These are phyloP conservation scores for Colletotrichum brevisporum DNA, from an alignment of 2,329 filamentous ascomycete species.

Conservation along the genomic window DNA sequence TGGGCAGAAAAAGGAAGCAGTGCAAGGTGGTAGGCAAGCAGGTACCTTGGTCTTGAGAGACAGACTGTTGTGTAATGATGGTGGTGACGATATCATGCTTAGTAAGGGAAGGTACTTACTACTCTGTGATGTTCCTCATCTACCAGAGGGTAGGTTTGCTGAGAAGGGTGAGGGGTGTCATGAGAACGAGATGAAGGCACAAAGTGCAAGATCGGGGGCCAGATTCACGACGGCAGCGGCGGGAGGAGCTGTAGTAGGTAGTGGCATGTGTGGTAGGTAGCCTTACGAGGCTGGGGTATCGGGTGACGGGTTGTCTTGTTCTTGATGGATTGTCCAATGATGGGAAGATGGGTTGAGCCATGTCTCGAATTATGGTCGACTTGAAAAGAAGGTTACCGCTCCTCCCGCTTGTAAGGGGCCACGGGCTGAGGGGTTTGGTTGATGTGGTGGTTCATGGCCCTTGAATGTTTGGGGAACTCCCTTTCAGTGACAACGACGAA, in stretches of 20 bases:
- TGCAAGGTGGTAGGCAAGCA: no score
- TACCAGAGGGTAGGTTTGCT: background rate
- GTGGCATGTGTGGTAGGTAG: slow-evolving; percentile 1
- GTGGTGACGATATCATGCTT: slow-evolving; percentile 17
- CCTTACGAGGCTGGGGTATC: slow-evolving; percentile 21
- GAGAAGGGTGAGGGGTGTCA: slow-evolving; percentile 10
- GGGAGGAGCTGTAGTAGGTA: background rate
- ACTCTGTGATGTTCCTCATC: background rate
- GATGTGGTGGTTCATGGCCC: no score
- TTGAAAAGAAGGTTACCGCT: no score
- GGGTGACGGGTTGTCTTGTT: background rate
- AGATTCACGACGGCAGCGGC: slow-evolving; percentile 2
- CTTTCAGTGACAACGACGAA: slow-evolving; percentile 31
- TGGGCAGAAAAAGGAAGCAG: background rate
- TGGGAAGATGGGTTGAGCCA: no score
- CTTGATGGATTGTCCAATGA: no score
- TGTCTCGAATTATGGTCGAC: no score
- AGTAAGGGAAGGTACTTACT: background rate
- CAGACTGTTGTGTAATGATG: slow-evolving; percentile 16
- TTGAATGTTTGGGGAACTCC: background rate
- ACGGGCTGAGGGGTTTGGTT: no score
- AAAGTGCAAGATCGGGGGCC: slow-evolving; percentile 28
- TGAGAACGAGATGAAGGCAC: no score
- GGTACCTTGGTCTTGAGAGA: slow-evolving; percentile 1
- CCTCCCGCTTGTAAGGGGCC: no score